phyloP scores from a whole-genome alignment of 441 rosid species.

The Gossypium trilobum region DNA sequence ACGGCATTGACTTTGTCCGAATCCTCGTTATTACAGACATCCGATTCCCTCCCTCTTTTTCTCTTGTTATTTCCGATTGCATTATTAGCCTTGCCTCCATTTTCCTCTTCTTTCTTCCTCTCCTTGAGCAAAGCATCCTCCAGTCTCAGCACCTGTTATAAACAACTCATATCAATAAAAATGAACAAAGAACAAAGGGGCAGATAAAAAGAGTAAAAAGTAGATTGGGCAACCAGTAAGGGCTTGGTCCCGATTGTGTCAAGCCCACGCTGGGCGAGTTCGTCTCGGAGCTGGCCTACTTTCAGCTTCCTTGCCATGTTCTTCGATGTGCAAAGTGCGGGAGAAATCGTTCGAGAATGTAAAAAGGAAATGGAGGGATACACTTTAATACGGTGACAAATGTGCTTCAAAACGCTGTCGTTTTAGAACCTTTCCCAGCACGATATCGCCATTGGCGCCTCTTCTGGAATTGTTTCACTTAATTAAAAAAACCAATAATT shows the following conservation, averaged over 20 bases:
- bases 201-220: not conserved
- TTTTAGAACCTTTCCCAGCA: not conserved
- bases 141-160: conserved; percentile 38
- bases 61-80: conserved; percentile 4
- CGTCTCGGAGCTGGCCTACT: not conserved
- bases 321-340: not conserved
- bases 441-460: not conserved
- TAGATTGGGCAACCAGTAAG: conserved; percentile 24
- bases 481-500: not conserved
- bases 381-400: not conserved
- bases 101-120: conserved; percentile 17
- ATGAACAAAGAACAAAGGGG: not conserved
- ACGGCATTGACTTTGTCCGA: conserved; percentile 28
- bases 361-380: not conserved
- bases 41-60: conserved; percentile 36
- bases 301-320: conserved; percentile 7
- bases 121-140: conserved; percentile 33
- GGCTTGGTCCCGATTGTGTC: conserved; percentile 36
- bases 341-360: not conserved
- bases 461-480: not conserved
- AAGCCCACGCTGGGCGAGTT: conserved; percentile 34
- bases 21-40: conserved; percentile 10
- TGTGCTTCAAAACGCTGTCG: conserved; percentile 5
- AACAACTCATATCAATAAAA: not conserved
- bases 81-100: not conserved